Base-by-base conservation (phyloP, 1,139 yeast species). In the Arxiozyma slooffiae region DNA sequence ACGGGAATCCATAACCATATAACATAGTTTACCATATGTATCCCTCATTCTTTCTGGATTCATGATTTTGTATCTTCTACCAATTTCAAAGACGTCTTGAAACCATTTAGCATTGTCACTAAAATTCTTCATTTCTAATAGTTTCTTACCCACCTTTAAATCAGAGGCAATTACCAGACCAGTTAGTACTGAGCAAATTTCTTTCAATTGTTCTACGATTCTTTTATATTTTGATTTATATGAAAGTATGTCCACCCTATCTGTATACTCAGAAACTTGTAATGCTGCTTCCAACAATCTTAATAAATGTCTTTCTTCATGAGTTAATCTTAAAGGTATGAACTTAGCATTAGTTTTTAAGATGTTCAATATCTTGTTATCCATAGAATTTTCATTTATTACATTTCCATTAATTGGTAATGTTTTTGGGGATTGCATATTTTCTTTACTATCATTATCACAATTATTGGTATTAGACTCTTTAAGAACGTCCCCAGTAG, bases 1-100 rank as follows among this genome's bases (percentile, higher is more conserved):
- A 49, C 85, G 69, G 1, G 90, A 83, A 62, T 83, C 92, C 89
- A 84, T 84, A 44, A 84, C 80, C 84, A 83, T 84, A 64, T 82
- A 83, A 70, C 85, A 81, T 52, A 84, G 69, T 60, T 83, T 82
- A 43, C 92, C 92, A 63, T 80, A 84, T 2, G 81, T 80, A 58
- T 80, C 84, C 52, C 88, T 73, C 85, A 84, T 80, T 58, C 79
- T 74, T 57, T 83, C 88, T 0, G 92, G 92, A 61, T 83, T 83
- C 88, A 83, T 81, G 57, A 84, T 79, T 62, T 83, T 83, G 67
- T 83, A 83, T 48, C 92, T 73, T 57, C 92, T 73, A 24, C 92
- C 92, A 53, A 83, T 78, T 65, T 83, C 92, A 63, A 83, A 83
- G 17, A 83, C 70, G 41, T 66, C 68, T 60, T 83, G 74, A 63